Evolutionary conservation across 2,329 filamentous ascomycete genomes (phyloP).

Genomic region (Cladosporium sp.): DNA sequence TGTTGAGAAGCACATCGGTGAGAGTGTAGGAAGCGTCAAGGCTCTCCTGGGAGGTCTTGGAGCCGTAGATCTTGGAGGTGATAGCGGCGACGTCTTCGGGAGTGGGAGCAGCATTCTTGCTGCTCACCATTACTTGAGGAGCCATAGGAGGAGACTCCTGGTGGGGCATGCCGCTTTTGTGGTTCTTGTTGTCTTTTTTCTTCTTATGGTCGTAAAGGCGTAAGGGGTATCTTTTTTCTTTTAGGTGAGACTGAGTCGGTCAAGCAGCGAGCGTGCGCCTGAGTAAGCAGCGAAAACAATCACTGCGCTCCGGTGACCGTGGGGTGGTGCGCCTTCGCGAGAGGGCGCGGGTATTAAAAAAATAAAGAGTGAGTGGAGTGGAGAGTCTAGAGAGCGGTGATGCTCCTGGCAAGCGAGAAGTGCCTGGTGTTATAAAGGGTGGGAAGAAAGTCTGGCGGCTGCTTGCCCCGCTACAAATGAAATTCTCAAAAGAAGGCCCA

Average conservation of each 20-base stretch:
- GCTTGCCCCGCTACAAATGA: neutral
- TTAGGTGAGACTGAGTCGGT: constrained; percentile 1
- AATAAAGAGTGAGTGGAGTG: constrained; percentile 11
- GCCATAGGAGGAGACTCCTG: constrained; percentile 47
- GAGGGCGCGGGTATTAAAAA: constrained; percentile 6
- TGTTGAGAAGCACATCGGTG: constrained; percentile 59
- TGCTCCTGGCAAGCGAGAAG: constrained; percentile 8
- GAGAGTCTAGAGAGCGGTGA: constrained; percentile 5
- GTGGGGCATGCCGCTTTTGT: constrained; percentile 41
- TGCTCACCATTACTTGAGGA: constrained; percentile 43
- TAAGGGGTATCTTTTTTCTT: constrained; percentile 10
- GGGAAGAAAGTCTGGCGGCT: neutral
- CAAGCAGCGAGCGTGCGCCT: constrained; percentile 8
- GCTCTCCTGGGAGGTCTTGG: constrained; percentile 51
- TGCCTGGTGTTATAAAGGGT: constrained; percentile 1
- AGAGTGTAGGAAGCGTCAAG: constrained; percentile 62
- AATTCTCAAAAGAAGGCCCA: neutral
- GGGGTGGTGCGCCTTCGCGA: constrained; percentile 5
- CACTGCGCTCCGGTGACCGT: neutral
- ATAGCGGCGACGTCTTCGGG: constrained; percentile 43
- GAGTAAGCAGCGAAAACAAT: constrained; percentile 10
- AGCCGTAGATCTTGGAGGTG: constrained; percentile 41
- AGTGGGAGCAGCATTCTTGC: constrained; percentile 40
- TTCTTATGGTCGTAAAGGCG: constrained; percentile 6
- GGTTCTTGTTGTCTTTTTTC: neutral